phyloP scores from a whole-genome alignment of 306 rosid genomes.

The Cicer arietinum region DNA sequence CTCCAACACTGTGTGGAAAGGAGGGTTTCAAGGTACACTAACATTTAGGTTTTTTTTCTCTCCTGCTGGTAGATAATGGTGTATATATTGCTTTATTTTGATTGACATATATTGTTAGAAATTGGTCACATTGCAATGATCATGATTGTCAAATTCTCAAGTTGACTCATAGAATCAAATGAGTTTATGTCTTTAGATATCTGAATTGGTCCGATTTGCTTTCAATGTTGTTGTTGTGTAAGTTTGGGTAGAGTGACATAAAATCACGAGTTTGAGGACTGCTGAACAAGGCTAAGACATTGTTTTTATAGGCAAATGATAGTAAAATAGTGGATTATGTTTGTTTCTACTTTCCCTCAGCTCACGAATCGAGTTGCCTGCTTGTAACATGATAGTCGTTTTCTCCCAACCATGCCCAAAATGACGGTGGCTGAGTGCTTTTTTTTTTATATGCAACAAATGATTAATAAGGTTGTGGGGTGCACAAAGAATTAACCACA shows the following conservation, averaged over 20 bases:
- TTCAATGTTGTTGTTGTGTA: neutral
- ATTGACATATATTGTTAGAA: neutral
- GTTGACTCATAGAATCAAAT: neutral
- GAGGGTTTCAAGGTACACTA: conserved; percentile 73
- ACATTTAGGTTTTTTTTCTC: neutral
- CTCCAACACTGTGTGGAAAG: conserved; percentile 93
- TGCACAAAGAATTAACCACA: neutral
- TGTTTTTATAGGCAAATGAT: no score
- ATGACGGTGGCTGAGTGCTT: neutral
- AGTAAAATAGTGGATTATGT: no score
- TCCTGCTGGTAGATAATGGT: conserved; percentile 15
- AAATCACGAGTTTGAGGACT: neutral
- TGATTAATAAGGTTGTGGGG: neutral
- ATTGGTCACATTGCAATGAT: neutral
- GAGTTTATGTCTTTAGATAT: neutral
- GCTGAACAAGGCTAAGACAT: neutral
- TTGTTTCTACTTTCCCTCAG: no score
- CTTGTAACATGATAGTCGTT: neutral
- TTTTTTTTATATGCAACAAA: neutral
- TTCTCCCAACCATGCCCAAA: conserved; percentile 2
- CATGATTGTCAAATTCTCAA: neutral
- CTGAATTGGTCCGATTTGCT: neutral
- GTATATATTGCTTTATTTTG: conserved; percentile 13
- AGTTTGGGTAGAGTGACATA: neutral
- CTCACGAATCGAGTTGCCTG: no score